These are phyloP conservation scores for Gymnopus androsaceus DNA, from an alignment of 1,284 basidiomycete species.

Conservation along the genomic window DNA sequence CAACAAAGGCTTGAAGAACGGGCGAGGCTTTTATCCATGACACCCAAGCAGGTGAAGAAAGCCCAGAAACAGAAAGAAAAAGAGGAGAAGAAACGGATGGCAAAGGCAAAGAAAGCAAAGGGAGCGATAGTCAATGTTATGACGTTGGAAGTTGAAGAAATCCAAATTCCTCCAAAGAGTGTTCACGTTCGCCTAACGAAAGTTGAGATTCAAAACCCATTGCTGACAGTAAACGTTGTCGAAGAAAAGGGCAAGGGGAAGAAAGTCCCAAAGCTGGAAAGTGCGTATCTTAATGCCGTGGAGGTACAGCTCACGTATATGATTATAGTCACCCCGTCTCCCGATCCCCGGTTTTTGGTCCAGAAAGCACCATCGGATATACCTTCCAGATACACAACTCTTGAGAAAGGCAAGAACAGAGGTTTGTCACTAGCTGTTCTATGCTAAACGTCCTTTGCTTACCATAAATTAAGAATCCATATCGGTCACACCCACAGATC, in stretches of 20 bases:
- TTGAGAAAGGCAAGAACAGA: no score
- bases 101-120: not conserved
- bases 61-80: not conserved
- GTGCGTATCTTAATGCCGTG: no score
- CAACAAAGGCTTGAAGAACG: conserved; percentile 6
- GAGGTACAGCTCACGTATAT: not conserved
- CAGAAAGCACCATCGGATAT: not conserved
- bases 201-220: not conserved
- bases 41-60: not conserved
- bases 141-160: not conserved
- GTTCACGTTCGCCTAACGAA: conserved; percentile 3
- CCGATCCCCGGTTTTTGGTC: conserved; percentile 8
- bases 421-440: no score
- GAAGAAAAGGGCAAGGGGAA: not conserved
- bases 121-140: not conserved
- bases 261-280: not conserved
- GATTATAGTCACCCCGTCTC: no score
- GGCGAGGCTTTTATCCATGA: not conserved
- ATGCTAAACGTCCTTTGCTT: no score
- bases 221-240: not conserved
- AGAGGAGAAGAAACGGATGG: conserved; percentile 2
- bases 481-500: no score
- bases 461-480: no score
- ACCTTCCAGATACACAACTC: not conserved
- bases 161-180: conserved; percentile 6